Base-by-base conservation (phyloP, 1,139 yeast genomes). In the Candida sp. region DNA sequence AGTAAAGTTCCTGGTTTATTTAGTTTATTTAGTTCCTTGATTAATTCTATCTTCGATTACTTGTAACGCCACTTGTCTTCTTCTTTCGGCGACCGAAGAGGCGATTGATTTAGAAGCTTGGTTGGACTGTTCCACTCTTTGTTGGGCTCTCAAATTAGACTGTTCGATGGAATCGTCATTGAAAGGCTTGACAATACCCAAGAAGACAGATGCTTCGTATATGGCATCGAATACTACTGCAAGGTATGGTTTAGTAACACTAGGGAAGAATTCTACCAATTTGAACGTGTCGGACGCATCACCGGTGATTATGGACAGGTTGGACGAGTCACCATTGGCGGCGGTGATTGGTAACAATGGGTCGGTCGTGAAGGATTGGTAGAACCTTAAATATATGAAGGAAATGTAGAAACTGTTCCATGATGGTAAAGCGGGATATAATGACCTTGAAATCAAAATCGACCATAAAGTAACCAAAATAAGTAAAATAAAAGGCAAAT, bases 271-370 rank as follows among this genome's bases (percentile, higher is more conserved):
- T 54, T 87, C 87, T 35, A 84, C 82, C 51, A 90, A 70, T 44
- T 87, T 82, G 70, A 91, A 91, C 1, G 95, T 86, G 55, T 90
- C 97, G 0, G 95, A 84, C 0, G 97, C 96, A 61, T 90, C 97
- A 36, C 97, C 97, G 33, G 76, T 65, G 25, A 81, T 62, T 22
- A 70, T 61, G 12, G 70, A 45, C 2, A 57, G 44, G 23, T 52
- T 47, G 22, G 60, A 49, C n/a, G 49, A 48, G 21, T 56, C 63
- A 29, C 58, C 59, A 39, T 58, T 58, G 15, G 64, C 61, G 5
- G 59, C 53, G 4, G 72, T 60, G 23, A 73, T 63, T 47, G 73
- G 81, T 47, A 64, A 67, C 45, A 63, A 58, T 38, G 68, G 77
- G 49, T 63, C 77, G 22, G 60, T 52, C 8, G 60, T 46, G 41